phyloP scores from a whole-genome alignment of 1,284 basidiomycete genomes.

The Pholiota adiposa region DNA sequence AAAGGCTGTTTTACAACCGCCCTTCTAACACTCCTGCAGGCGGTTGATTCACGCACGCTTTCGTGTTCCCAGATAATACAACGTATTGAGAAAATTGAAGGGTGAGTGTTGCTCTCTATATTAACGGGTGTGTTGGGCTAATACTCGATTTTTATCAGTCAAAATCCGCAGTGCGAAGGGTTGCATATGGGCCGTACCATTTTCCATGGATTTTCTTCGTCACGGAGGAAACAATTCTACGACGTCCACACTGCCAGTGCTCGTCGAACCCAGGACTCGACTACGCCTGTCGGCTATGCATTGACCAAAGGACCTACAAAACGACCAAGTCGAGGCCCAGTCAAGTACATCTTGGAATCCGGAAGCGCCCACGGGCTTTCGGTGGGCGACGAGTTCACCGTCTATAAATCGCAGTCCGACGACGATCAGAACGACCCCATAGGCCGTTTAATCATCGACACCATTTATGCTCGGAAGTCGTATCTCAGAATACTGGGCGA shows the following conservation, averaged over 20 bases:
- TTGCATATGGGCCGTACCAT: neutral
- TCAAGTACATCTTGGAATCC: neutral
- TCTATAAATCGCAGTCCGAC: neutral
- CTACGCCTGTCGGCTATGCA: no score
- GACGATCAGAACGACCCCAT: neutral
- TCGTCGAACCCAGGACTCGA: neutral
- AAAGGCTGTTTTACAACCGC: conserved; percentile 2
- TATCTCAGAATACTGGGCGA: neutral
- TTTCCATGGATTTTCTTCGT: neutral
- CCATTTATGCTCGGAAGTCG: neutral
- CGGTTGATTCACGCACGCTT: neutral
- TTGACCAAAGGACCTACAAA: no score
- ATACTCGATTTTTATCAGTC: neutral
- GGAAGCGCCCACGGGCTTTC: neutral
- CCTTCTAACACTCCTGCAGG: neutral
- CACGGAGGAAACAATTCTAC: neutral
- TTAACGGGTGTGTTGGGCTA: neutral
- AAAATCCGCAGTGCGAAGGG: conserved; percentile 6
- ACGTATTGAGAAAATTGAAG: neutral
- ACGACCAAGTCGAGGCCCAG: neutral
- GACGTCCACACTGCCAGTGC: neutral
- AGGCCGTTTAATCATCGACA: neutral
- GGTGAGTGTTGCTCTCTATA: neutral
- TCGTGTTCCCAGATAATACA: neutral
- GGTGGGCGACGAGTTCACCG: neutral